Percentiles rank a stretch among this genome's conserved stretches.
phyloP scores from a whole-genome alignment of 768 basidiomycete species.

The Lactarius hatsudake region DNA sequence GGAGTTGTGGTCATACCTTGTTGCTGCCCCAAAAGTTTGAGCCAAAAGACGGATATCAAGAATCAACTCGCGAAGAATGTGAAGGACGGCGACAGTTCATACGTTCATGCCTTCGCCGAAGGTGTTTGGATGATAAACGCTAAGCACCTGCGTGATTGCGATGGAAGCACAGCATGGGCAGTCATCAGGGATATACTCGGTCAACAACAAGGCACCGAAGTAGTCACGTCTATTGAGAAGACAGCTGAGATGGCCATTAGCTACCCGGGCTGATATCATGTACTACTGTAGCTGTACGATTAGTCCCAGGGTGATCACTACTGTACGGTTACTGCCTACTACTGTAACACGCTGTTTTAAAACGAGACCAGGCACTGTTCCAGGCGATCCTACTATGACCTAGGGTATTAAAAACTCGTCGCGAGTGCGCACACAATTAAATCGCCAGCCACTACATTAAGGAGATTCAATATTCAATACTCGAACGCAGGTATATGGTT shows the following conservation, averaged over 20 bases:
- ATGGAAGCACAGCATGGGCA: slow-evolving; percentile 88
- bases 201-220: slow-evolving; percentile 28
- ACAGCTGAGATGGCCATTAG: not conserved
- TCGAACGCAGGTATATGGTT: slow-evolving; percentile 8
- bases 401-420: not conserved
- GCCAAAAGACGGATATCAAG: slow-evolving; percentile 79
- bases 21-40: slow-evolving; percentile 45
- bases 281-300: too few relatives aligned
- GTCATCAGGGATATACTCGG: slow-evolving; percentile 91
- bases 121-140: not conserved
- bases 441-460: not conserved
- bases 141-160: slow-evolving; percentile 35
- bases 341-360: not conserved
- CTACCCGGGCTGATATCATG: too few relatives aligned
- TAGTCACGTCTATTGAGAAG: slow-evolving; percentile 13
- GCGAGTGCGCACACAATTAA: not conserved
- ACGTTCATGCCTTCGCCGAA: slow-evolving; percentile 32
- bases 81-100: slow-evolving; percentile 55
- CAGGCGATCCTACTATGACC: not conserved
- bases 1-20: not conserved
- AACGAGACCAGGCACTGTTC: not conserved
- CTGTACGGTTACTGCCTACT: not conserved
- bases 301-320: too few relatives aligned
- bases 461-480: not conserved
- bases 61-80: slow-evolving; percentile 86